Conservation (phyloP, 2,329 filamentous ascomycete species). For the Trichoderma hamatum region DNA sequence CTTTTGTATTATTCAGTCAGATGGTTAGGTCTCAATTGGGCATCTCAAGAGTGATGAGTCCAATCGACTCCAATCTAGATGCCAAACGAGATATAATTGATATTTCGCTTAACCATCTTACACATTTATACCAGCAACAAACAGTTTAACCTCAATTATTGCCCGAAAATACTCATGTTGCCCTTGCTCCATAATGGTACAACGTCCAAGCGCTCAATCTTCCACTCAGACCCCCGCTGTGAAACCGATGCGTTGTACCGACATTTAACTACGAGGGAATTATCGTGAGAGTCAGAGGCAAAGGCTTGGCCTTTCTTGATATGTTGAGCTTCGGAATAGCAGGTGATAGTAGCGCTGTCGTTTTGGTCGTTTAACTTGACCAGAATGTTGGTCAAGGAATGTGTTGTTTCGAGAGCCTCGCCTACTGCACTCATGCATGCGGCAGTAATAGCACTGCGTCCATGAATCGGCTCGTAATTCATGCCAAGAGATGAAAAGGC, state of each 20-base stretch:
- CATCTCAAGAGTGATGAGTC: not conserved
- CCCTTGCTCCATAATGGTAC: constrained; percentile 7
- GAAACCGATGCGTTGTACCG: not conserved
- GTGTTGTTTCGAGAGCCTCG: not conserved
- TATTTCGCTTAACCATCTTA: not conserved
- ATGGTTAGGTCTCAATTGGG: not conserved
- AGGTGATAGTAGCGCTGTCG: not conserved
- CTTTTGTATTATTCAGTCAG: not conserved
- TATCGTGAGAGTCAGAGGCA: not conserved
- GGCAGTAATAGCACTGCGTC: not conserved
- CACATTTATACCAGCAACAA: not conserved
- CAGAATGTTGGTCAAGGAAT: constrained; percentile 4
- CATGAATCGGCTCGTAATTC: not conserved
- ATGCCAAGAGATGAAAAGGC: not conserved
- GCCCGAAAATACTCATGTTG: not conserved
- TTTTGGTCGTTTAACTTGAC: not conserved
- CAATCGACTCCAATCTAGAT: not conserved
- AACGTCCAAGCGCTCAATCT: not conserved
- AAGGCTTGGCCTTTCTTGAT: not conserved
- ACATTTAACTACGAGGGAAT: not conserved
- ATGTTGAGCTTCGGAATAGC: constrained; percentile 7
- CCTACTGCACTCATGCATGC: constrained; percentile 1
- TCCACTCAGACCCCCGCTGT: not conserved
- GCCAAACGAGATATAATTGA: not conserved
- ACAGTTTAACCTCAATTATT: not conserved